These are phyloP conservation scores for Fusarium aywerte DNA, from an alignment of 2,329 filamentous ascomycete genomes.

Conservation along the genomic window DNA sequence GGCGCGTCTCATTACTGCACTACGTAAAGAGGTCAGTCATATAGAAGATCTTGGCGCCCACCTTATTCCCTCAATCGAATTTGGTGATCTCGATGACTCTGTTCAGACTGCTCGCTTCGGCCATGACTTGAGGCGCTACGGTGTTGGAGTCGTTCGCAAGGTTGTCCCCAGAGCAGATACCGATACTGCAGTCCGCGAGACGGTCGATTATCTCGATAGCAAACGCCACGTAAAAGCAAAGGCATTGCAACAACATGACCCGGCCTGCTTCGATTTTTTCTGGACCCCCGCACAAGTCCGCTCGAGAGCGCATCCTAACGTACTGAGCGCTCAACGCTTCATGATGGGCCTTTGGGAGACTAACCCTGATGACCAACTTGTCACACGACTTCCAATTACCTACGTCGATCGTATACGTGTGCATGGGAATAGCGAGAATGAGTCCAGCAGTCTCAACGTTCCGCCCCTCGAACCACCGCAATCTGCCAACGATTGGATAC, in stretches of 20 bases:
- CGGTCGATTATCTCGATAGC: constrained; percentile 62
- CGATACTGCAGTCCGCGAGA: constrained; percentile 67
- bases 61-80: constrained; percentile 67
- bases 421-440: constrained; percentile 58
- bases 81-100: constrained; percentile 59
- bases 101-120: constrained; percentile 65
- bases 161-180: constrained; percentile 69
- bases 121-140: constrained; percentile 68
- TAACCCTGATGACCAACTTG: constrained; percentile 65
- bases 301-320: constrained; percentile 72
- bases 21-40: constrained; percentile 63
- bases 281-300: constrained; percentile 77
- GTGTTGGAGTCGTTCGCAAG: constrained; percentile 72
- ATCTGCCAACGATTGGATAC: constrained; percentile 54
- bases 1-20: constrained; percentile 62
- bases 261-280: constrained; percentile 78
- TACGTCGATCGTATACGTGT: constrained; percentile 78
- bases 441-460: constrained; percentile 35
- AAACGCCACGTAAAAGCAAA: constrained; percentile 45
- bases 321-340: constrained; percentile 72
- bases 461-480: constrained; percentile 45
- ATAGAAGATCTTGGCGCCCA: constrained; percentile 62
- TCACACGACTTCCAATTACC: constrained; percentile 69
- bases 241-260: constrained; percentile 55
- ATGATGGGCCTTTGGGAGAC: constrained; percentile 74